A percentile compares a stretch with the other conserved stretches of the same genome.
These are phyloP conservation scores for Sporothrix mexicana DNA, from an alignment of 2,329 filamentous ascomycete species.

Conservation along the genomic window DNA sequence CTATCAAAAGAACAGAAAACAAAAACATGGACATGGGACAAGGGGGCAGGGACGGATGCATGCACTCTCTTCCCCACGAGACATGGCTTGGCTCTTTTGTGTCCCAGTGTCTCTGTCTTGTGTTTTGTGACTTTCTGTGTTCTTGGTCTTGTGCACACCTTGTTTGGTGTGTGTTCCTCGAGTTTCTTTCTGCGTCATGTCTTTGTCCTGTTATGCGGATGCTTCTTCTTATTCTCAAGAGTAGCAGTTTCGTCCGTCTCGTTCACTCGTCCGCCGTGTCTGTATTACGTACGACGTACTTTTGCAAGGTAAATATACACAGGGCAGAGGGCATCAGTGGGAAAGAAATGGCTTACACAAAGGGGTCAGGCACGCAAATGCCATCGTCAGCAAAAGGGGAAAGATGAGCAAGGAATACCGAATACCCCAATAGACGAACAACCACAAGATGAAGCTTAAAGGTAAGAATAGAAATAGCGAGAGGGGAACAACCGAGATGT, in stretches of 20 bases:
- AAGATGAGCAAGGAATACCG: neutral
- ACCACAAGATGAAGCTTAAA: neutral
- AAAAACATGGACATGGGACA: neutral
- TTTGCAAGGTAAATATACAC: neutral
- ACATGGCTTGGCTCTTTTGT: constrained; percentile 19
- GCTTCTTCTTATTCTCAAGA: too few species aligned
- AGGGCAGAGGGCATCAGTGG: neutral
- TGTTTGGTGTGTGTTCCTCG: too few species aligned
- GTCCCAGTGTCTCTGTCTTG: neutral
- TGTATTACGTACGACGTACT: neutral
- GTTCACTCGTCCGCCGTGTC: constrained; percentile 1
- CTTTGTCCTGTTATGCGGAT: too few species aligned
- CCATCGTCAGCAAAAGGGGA: neutral
- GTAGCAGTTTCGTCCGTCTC: neutral
- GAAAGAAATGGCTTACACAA: neutral
- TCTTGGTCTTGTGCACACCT: neutral
- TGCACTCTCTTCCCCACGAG: constrained; percentile 27
- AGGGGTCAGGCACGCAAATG: neutral
- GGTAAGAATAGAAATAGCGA: neutral
- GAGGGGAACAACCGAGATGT: neutral
- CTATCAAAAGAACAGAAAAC: neutral
- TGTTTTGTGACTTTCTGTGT: neutral
- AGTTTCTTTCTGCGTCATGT: too few species aligned
- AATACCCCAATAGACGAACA: neutral
- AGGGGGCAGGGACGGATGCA: constrained; percentile 20